Evolutionary conservation across 2,329 filamentous ascomycete species (phyloP).

Genomic region (Fusarium sambucinum): DNA sequence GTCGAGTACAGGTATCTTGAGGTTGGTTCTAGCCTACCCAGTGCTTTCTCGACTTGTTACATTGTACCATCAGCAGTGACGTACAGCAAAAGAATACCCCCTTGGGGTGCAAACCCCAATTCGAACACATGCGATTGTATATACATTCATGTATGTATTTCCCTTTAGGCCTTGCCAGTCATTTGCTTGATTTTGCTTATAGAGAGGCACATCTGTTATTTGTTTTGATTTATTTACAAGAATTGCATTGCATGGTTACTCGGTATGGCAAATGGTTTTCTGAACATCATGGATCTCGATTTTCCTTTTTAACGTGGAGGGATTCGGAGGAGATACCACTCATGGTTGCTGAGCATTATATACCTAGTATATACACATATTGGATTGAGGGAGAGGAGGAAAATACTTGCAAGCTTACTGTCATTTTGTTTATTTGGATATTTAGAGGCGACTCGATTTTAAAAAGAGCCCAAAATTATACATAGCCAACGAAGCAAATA

Average conservation of each 20-base stretch:
- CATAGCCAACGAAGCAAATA: slow-evolving; percentile 8
- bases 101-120: slow-evolving; percentile 42
- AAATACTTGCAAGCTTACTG: slow-evolving; percentile 32
- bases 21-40: slow-evolving; percentile 25
- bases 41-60: slow-evolving; percentile 18
- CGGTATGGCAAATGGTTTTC: slow-evolving; percentile 30
- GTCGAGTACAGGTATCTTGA: slow-evolving; percentile 18
- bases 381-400: slow-evolving; percentile 24
- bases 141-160: slow-evolving; percentile 35
- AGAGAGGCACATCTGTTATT: slow-evolving; percentile 31
- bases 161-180: slow-evolving; percentile 15
- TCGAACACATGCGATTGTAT: slow-evolving; percentile 40
- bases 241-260: slow-evolving; percentile 44
- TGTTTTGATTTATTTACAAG: slow-evolving; percentile 32
- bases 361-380: slow-evolving; percentile 34
- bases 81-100: slow-evolving; percentile 42
- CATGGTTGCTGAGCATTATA: slow-evolving; percentile 39
- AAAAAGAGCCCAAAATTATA: slow-evolving; percentile 17
- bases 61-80: slow-evolving; percentile 38
- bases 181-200: slow-evolving; percentile 31
- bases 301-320: slow-evolving; percentile 27
- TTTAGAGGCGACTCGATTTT: slow-evolving; percentile 22
- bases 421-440: slow-evolving; percentile 27
- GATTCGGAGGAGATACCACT: slow-evolving; percentile 43
- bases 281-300: slow-evolving; percentile 32